A percentile compares a stretch with the other conserved stretches of the same genome.
Evolutionary conservation across 805 yeast genomes (phyloP).

Genomic region (Helenozyma rhizophorensis): DNA sequence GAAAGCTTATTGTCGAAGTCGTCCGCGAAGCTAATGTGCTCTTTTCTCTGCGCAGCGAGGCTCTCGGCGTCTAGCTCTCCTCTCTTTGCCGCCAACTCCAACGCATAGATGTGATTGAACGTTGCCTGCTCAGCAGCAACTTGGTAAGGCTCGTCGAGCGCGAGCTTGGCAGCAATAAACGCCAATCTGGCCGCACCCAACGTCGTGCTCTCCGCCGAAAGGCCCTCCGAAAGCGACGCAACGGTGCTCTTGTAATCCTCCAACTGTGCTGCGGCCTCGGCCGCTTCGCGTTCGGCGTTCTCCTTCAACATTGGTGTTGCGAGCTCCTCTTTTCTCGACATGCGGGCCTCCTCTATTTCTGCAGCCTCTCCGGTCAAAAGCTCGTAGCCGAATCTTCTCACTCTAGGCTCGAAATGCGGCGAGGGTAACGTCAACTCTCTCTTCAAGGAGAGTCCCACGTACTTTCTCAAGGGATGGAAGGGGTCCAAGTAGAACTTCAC

Average conservation of each 20-base stretch:
- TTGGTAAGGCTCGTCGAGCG: slow-evolving; percentile 51
- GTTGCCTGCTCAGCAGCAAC: slow-evolving; percentile 63
- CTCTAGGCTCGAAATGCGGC: slow-evolving; percentile 85
- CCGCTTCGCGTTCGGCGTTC: slow-evolving; percentile 36
- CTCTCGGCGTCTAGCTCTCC: slow-evolving; percentile 32
- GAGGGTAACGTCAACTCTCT: slow-evolving; percentile 69
- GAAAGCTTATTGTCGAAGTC: slow-evolving; percentile 39
- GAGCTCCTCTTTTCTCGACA: slow-evolving; percentile 65
- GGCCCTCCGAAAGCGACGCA: slow-evolving; percentile 22
- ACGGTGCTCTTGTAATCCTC: slow-evolving; percentile 14
- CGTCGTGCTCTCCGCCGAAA: slow-evolving; percentile 22
- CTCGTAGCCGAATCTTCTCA: slow-evolving; percentile 76
- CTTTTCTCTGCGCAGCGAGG: slow-evolving; percentile 13
- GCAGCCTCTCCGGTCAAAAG: slow-evolving; percentile 52
- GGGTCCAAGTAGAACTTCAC: slow-evolving; percentile 92
- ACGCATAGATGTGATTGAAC: slow-evolving; percentile 42
- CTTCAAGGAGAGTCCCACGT: slow-evolving; percentile 79
- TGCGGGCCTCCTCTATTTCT: slow-evolving; percentile 51
- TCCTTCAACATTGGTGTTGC: slow-evolving; percentile 49
- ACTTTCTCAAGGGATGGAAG: slow-evolving; percentile 88
- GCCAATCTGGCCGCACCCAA: slow-evolving; percentile 52
- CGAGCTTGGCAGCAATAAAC: slow-evolving; percentile 42
- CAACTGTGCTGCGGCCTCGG: slow-evolving; percentile 27
- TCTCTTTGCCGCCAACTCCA: slow-evolving; percentile 36
- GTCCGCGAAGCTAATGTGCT: slow-evolving; percentile 35